Conservation (phyloP, 1,139 yeast species). For the Protomyces gravidus region DNA sequence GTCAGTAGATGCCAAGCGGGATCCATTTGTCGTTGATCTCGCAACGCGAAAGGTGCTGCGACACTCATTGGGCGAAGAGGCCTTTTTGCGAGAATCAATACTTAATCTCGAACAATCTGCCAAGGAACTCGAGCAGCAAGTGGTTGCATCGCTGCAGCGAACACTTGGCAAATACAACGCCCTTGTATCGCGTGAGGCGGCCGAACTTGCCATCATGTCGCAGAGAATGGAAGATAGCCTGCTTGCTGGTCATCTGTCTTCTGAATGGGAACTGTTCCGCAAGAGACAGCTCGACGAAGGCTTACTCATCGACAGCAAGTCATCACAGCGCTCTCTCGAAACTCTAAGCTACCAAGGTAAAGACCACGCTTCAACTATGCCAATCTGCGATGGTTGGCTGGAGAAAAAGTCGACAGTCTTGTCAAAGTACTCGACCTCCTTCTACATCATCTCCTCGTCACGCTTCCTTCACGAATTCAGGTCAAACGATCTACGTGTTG, state of each 20-base stretch:
- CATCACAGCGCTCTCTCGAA: constrained; percentile 62
- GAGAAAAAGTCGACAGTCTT: constrained; percentile 88
- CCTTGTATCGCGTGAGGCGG: constrained; percentile 63
- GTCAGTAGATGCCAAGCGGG: constrained; percentile 51
- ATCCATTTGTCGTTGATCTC: constrained; percentile 75
- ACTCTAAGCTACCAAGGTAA: constrained; percentile 65
- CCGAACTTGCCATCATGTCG: constrained; percentile 53
- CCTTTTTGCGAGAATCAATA: constrained; percentile 80
- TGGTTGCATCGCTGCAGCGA: constrained; percentile 78
- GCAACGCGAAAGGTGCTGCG: constrained; percentile 70
- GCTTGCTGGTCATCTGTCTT: constrained; percentile 66
- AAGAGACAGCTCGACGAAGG: constrained; percentile 52
- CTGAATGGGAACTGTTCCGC: constrained; percentile 87
- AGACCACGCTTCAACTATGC: constrained; percentile 63
- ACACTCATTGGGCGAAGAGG: constrained; percentile 75
- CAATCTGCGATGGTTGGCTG: constrained; percentile 71
- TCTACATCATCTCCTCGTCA: constrained; percentile 85
- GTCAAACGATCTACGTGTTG: constrained; percentile 73
- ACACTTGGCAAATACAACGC: constrained; percentile 70
- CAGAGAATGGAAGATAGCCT: constrained; percentile 50
- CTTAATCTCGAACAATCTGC: constrained; percentile 83
- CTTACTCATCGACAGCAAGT: constrained; percentile 62
- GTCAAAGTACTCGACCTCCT: constrained; percentile 82
- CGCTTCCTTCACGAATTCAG: constrained; percentile 81
- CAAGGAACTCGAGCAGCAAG: constrained; percentile 80